These are phyloP conservation scores for Debaryomyces fabryi DNA, from an alignment of 1,139 yeast species.

Conservation along the genomic window DNA sequence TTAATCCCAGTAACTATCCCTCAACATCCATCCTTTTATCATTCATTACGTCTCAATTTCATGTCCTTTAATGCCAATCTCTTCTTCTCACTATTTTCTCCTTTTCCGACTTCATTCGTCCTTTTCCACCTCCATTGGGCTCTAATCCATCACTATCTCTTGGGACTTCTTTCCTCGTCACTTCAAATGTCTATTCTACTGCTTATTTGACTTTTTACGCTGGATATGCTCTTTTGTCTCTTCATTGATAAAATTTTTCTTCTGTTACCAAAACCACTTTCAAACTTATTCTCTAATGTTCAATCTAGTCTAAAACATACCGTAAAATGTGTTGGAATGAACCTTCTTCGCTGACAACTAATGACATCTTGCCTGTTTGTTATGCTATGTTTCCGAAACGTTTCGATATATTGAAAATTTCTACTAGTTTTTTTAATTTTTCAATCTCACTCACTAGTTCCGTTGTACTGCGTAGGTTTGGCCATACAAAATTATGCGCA, in stretches of 20 bases:
- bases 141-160: neutral
- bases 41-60: neutral
- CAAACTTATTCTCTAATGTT: neutral
- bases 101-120: neutral
- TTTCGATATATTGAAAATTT: neutral
- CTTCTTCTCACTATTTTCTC: neutral
- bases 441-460: neutral
- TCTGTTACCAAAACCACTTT: neutral
- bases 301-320: slow-evolving; percentile 53
- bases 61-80: neutral
- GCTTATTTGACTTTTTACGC: neutral
- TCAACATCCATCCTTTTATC: neutral
- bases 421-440: slow-evolving; percentile 8
- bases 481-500: slow-evolving; percentile 5
- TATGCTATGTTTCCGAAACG: slow-evolving; percentile 11
- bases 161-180: neutral
- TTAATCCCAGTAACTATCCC: neutral
- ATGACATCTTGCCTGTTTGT: slow-evolving; percentile 68
- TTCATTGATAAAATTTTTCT: slow-evolving; percentile 1
- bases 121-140: neutral
- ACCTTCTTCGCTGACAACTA: slow-evolving; percentile 99
- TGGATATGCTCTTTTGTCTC: neutral
- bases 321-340: slow-evolving; percentile 99
- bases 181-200: neutral
- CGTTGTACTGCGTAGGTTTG: slow-evolving; percentile 1